A percentile compares a stretch with the other conserved stretches of the same genome.
Conservation (phyloP, 306 rosid genomes). For the Vigna hirtella region DNA sequence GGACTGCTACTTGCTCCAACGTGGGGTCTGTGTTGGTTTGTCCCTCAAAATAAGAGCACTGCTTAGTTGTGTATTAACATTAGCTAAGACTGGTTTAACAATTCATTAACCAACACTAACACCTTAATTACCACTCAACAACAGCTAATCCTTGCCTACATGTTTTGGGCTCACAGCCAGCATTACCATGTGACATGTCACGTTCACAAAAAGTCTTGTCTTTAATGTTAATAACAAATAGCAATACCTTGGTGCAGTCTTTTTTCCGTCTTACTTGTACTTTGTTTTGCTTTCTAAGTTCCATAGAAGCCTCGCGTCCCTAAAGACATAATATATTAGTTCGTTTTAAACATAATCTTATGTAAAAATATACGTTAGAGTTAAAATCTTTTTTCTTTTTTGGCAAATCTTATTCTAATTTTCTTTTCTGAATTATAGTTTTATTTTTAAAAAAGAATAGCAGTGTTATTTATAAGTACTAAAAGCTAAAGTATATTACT, state of each 20-base stretch:
- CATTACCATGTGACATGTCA: conserved; percentile 48
- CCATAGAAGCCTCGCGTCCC: too few species aligned
- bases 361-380: too few species aligned
- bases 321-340: too few species aligned
- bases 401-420: too few species aligned
- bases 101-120: conserved; percentile 17
- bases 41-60: conserved; percentile 40
- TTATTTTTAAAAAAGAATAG: background rate
- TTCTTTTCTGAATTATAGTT: background rate
- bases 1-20: conserved; percentile 28
- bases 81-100: conserved; percentile 9
- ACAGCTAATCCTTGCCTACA: conserved; percentile 41
- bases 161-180: conserved; percentile 39
- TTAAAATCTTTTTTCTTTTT: too few species aligned
- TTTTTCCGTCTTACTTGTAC: background rate
- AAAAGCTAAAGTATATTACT: too few species aligned
- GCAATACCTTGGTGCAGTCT: conserved; percentile 7
- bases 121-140: conserved; percentile 40
- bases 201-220: conserved; percentile 34
- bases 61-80: conserved; percentile 30
- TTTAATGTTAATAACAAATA: conserved; percentile 10
- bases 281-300: background rate
- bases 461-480: too few species aligned
- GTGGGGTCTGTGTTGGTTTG: conserved; percentile 45
- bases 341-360: too few species aligned